Evolutionary conservation across 2,329 filamentous ascomycete species (phyloP).

Genomic region (Colletotrichum coccodes): DNA sequence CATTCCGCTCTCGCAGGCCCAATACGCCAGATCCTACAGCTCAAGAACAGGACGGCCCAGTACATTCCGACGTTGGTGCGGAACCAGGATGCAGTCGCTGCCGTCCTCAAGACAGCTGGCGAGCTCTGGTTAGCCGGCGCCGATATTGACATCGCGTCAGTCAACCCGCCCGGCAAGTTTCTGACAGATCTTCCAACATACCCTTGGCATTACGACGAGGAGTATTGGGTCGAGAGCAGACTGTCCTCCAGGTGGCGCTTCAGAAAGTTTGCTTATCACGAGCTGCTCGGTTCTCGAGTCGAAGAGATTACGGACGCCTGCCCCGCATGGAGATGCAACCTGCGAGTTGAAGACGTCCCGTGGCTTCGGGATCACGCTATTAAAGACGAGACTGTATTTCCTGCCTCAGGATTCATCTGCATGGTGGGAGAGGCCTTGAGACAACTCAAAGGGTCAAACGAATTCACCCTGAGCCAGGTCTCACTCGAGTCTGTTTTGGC

Average conservation of each 20-base stretch:
- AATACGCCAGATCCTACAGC: conserved; percentile 60
- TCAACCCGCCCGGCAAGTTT: conserved; percentile 10
- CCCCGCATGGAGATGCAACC: conserved; percentile 22
- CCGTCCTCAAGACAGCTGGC: conserved; percentile 27
- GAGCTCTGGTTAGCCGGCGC: conserved; percentile 19
- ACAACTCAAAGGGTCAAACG: conserved; percentile 20
- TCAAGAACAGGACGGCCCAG: neutral
- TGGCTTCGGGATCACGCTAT: conserved; percentile 24
- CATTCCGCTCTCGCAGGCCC: conserved; percentile 61
- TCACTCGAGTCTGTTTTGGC: conserved; percentile 43
- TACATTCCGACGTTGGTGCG: conserved; percentile 19
- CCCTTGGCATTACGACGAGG: conserved; percentile 17
- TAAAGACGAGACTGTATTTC: neutral
- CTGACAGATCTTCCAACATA: conserved; percentile 22
- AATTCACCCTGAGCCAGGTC: conserved; percentile 42
- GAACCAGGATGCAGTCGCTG: neutral
- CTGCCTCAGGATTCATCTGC: conserved; percentile 17
- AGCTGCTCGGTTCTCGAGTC: conserved; percentile 22
- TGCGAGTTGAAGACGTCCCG: conserved; percentile 16
- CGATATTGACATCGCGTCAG: conserved; percentile 1
- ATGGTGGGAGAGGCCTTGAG: conserved; percentile 25
- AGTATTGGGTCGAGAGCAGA: conserved; percentile 20
- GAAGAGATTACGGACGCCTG: conserved; percentile 17
- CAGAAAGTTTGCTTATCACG: conserved; percentile 14
- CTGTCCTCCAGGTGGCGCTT: conserved; percentile 19